phyloP scores from a whole-genome alignment of 2,329 filamentous ascomycete species.

The Pezicula carpinea region DNA sequence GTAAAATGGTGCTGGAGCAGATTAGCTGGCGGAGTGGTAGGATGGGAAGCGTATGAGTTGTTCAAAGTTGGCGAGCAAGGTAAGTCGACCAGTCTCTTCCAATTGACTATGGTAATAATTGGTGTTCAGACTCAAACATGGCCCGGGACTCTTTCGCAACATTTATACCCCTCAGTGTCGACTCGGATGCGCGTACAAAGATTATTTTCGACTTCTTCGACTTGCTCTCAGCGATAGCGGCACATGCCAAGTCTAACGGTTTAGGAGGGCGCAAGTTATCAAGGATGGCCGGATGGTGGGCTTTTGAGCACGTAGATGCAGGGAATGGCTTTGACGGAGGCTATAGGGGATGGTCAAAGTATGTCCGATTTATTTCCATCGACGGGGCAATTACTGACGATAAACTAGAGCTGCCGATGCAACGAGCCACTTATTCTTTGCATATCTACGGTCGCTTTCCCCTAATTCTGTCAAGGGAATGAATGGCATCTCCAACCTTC shows the following conservation, averaged over 20 bases:
- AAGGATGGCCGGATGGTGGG: constrained; percentile 96
- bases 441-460: constrained; percentile 84
- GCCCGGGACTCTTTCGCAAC: constrained; percentile 92
- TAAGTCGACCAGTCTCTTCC: constrained; percentile 35
- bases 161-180: constrained; percentile 90
- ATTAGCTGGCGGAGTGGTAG: constrained; percentile 83
- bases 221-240: constrained; percentile 82
- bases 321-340: constrained; percentile 92
- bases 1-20: constrained; percentile 99
- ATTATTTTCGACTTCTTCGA: constrained; percentile 98
- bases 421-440: constrained; percentile 95
- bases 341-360: constrained; percentile 84
- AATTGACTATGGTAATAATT: constrained; percentile 5
- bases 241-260: constrained; percentile 89
- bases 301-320: constrained; percentile 84
- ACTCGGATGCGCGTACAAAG: constrained; percentile 75
- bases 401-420: constrained; percentile 77
- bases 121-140: constrained; percentile 72
- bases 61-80: constrained; percentile 93
- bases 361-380: constrained; percentile 29
- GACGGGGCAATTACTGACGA: not conserved
- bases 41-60: constrained; percentile 94
- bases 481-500: constrained; percentile 78
- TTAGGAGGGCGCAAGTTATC: constrained; percentile 91
- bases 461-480: constrained; percentile 67